Evolutionary conservation across 768 basidiomycete species (phyloP), one percentile per base, ranked within the genome.

Genomic region (Macrolepiota dolichaula): DNA sequence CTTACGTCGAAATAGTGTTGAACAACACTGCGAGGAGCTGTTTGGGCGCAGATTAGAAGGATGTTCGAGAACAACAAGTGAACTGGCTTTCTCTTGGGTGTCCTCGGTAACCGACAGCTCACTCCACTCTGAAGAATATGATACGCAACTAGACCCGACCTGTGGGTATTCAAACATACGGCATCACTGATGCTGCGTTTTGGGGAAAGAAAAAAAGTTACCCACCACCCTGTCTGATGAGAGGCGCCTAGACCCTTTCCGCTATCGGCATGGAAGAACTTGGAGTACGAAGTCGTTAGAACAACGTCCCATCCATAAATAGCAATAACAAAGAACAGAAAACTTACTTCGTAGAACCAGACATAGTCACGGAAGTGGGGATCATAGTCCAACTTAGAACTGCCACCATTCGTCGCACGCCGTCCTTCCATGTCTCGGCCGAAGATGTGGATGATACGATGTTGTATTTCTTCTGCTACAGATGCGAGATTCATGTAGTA

Each of bases 361-460:
- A 98, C 87, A 70, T 98, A 98, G 73, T 98, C 96, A 49, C 94
- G 84, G 85, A 98, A 99, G 77, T 97, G 84, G 15, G 95, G 94
- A 72, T 99, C 97, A 60, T 83, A 80, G 73, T 99, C 92, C 65
- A 99, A 76, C 71, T 88, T 91, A 37, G 84, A 79, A 68, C 90
- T 90, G 6, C 94, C 94, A 19, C 96, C 97, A 69, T 99, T 98
- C 17, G 89, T 91, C 0, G 97, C 95, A 42, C 97, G 81, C 63
- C 85, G 82, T 10, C 96, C 95, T 62, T 92, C 83, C 63, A 84
- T 73, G 70, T 99, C 96, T 27, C 95, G 86, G n/a, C 92, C 88
- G 69, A 99, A 99, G 67, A 99, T 94, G 73, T 98, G 95, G 59
- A 98, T 99, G 63, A 98, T 87, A n/a, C 97, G 89, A 70, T 98